A percentile compares a stretch with the other conserved stretches of the same genome.
Evolutionary conservation across 2,329 filamentous ascomycete genomes (phyloP).

Genomic region (Alternaria sp.): DNA sequence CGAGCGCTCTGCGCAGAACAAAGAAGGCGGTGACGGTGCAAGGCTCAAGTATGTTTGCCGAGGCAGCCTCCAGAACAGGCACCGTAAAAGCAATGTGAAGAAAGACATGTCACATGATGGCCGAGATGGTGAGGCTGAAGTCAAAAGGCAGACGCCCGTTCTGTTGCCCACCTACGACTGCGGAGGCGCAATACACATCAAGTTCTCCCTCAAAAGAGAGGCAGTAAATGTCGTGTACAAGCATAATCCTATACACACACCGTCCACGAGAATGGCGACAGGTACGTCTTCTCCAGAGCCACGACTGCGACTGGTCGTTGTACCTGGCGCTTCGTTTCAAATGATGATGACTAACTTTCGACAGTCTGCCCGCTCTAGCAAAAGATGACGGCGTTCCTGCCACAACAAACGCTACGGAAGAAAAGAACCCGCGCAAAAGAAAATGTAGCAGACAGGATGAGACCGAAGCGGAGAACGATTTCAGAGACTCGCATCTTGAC

Average conservation of each 20-base stretch:
- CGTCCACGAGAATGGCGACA: slow-evolving; percentile 16
- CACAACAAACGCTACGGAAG: slow-evolving; percentile 14
- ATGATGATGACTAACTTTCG: background rate
- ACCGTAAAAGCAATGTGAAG: slow-evolving; percentile 38
- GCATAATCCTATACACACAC: slow-evolving; percentile 49
- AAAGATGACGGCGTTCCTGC: slow-evolving; percentile 10
- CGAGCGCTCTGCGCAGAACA: slow-evolving; percentile 44
- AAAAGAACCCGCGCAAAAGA: slow-evolving; percentile 27
- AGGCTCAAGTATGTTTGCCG: slow-evolving; percentile 47
- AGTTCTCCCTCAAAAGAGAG: slow-evolving; percentile 47
- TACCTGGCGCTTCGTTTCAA: background rate
- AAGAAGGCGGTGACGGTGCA: slow-evolving; percentile 40
- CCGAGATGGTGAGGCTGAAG: slow-evolving; percentile 15
- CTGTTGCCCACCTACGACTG: slow-evolving; percentile 43
- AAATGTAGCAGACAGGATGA: slow-evolving; percentile 32
- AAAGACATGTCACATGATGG: slow-evolving; percentile 28
- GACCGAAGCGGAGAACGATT: slow-evolving; percentile 23
- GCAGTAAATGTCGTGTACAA: slow-evolving; percentile 50
- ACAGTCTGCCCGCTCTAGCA: slow-evolving; percentile 17
- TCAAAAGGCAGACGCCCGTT: slow-evolving; percentile 8
- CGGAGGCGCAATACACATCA: slow-evolving; percentile 46
- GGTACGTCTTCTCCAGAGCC: slow-evolving; percentile 23
- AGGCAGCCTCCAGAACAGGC: slow-evolving; percentile 46
- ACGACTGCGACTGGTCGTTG: background rate
- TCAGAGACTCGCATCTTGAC: slow-evolving; percentile 25